Evolutionary conservation across 805 yeast species (phyloP).

Genomic region (Ogataea angusta): DNA sequence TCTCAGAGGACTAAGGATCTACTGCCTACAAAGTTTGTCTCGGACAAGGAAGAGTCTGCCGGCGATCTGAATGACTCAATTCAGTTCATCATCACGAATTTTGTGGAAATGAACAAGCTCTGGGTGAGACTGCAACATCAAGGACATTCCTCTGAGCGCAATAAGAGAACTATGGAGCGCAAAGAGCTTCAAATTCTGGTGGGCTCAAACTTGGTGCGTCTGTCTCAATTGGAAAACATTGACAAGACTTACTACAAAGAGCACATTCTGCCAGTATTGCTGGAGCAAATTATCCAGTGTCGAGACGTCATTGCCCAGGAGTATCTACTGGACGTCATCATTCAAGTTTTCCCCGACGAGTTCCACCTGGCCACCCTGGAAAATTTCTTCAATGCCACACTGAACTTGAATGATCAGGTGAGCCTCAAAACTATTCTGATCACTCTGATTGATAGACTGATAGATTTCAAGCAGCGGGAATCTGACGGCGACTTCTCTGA

Average conservation of each 20-base stretch:
- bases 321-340: conserved; percentile 83
- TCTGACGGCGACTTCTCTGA: conserved; percentile 23
- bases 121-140: conserved; percentile 98
- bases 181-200: conserved; percentile 87
- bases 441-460: conserved; percentile 69
- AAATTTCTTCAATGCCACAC: conserved; percentile 59
- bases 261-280: conserved; percentile 68
- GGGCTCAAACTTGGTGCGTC: conserved; percentile 86
- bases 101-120: conserved; percentile 94
- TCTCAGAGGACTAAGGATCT: conserved; percentile 77
- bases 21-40: conserved; percentile 39
- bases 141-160: conserved; percentile 83
- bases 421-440: conserved; percentile 61
- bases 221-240: conserved; percentile 80
- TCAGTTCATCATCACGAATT: conserved; percentile 77
- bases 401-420: conserved; percentile 68
- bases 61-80: conserved; percentile 62
- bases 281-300: conserved; percentile 91
- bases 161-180: conserved; percentile 71
- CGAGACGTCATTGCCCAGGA: conserved; percentile 90
- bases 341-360: conserved; percentile 93
- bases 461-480: conserved; percentile 48
- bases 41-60: conserved; percentile 20
- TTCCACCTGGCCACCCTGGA: conserved; percentile 78
- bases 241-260: conserved; percentile 47